Evolutionary conservation across 441 rosid species (phyloP).

Genomic region (Aleurites moluccanus): DNA sequence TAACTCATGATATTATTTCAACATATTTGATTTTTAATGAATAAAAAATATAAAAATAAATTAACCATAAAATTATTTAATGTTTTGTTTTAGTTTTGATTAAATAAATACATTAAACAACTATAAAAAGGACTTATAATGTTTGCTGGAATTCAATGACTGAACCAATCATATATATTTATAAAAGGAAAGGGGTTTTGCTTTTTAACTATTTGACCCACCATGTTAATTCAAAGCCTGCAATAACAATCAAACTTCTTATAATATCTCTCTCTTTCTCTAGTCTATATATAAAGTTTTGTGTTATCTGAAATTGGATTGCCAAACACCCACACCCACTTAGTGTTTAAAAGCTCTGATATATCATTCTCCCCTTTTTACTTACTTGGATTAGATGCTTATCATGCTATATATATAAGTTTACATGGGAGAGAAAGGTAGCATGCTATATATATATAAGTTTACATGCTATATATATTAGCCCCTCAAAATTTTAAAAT

Average conservation of each 20-base stretch:
- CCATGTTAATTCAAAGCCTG: conserved; percentile 21
- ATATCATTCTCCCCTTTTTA: background rate
- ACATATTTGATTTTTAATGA: too few species aligned
- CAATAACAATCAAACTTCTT: conserved; percentile 20
- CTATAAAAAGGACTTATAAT: background rate
- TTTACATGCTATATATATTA: too few species aligned
- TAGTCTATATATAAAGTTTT: too few species aligned
- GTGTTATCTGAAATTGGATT: too few species aligned
- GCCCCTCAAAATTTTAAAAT: too few species aligned
- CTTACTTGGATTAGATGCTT: conserved; percentile 9
- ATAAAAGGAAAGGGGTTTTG: conserved; percentile 20
- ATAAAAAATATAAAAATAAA: too few species aligned
- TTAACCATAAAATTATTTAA: too few species aligned
- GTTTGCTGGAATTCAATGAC: conserved; percentile 31
- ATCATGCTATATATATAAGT: conserved; percentile 18
- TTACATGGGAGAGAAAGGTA: conserved; percentile 20
- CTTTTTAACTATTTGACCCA: conserved; percentile 28
- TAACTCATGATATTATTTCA: too few species aligned
- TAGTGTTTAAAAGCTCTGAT: conserved; percentile 14
- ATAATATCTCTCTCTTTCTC: conserved; percentile 3
- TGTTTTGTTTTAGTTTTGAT: too few species aligned
- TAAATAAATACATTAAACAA: background rate
- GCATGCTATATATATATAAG: too few species aligned
- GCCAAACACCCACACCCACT: too few species aligned
- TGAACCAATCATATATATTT: conserved; percentile 35